Evolutionary conservation across 371 early-diverging fungal species (phyloP), one percentile per base, ranked within the genome.

Genomic region (Saksenaea vasiformis): DNA sequence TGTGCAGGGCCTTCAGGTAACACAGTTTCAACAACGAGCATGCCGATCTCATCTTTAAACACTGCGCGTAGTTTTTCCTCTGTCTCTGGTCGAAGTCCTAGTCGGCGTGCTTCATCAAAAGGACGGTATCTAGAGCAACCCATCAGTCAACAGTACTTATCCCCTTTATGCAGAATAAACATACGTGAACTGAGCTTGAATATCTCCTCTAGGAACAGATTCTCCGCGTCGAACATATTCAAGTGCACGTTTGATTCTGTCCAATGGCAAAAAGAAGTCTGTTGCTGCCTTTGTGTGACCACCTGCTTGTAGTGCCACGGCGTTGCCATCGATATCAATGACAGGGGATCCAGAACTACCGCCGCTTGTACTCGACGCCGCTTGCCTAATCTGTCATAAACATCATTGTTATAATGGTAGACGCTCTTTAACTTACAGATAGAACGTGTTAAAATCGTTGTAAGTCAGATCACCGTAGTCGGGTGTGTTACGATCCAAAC

Each of bases 341-440:
- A 97, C 97, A 2, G 98, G 97, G 0, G 93, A 92, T 11, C 98
- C 98, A 13, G 91, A 91, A 72, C 83, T 83, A 47, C 93, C 93
- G 39, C 93, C 92, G 72, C 90, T 90, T 1, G 91, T 91, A 66
- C 88, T 87, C 3, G 95, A 87, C 0, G 90, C 88, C 5, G 90
- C 89, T 79, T 93, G 93, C 53, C 83, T 82, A 69, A 35, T 2
- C 70, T 74, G 24, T 47, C 22, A 22, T 47, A 2, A 47, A 22
- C n/a, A 47, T 47, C 22, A 19, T 36, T 28, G 19, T 7, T 4
- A 27, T 9, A 24, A 37, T 28, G 34, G 19, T 31, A 19, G 17
- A n/a, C n/a, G 34, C 11, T 17, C 3, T 3, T 14, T 28, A 26
- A 58, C 65, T 71, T 73, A 82, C 71, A 93, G 65, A 67, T 93